Evolutionary conservation across 305 asterid species (phyloP), one percentile per base, ranked within the genome.

Genomic region (Fraxinus xanthoxyloides): DNA sequence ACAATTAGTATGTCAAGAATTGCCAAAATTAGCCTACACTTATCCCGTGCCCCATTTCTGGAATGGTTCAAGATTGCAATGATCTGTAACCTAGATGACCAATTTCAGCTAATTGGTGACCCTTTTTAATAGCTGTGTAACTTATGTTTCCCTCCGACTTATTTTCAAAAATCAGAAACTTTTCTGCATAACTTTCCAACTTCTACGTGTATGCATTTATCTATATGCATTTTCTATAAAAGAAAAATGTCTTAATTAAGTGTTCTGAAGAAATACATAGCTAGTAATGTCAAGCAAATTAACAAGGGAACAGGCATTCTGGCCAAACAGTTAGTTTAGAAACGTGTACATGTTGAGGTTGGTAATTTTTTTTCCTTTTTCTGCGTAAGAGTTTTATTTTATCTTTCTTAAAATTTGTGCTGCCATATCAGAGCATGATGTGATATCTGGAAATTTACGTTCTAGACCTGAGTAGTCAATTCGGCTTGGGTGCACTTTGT

Each of bases 401-500:
- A n/a, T 61, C 26, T 23, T 21, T 61, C 13, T 21, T 61, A 8
- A 23, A 61, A 51, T 51, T 26, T 24, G 13, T 67, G 36, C 19
- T 67, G 74, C 17, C 36, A 67, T 67, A 15, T 67, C 21, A 28
- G 74, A 28, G 10, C 35, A 12, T 28, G 35, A 67, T 24, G 19
- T 67, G 69, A 67, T 26, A 23, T 9, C 19, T 67, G n/a, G 73
- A 28, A 65, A 10, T 65, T 65, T 65, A 65, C 15, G 4, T 26
- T 17, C 72, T 21, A 65, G 34, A 65, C n/a, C 72, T 65, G 72
- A 26, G 6, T 65, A n/a, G 23, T 72, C 36, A 31, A 7, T 77
- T 72, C 40, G 72, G 26, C 78, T 51, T 28, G 32, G 43, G 80
- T 75, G 75, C 80, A 36, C 48, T 36, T 30, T 70, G 46, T 70